These are phyloP conservation scores for Orobanche coerulescens DNA, from an alignment of 257 asterid genomes.

Conservation along the genomic window DNA sequence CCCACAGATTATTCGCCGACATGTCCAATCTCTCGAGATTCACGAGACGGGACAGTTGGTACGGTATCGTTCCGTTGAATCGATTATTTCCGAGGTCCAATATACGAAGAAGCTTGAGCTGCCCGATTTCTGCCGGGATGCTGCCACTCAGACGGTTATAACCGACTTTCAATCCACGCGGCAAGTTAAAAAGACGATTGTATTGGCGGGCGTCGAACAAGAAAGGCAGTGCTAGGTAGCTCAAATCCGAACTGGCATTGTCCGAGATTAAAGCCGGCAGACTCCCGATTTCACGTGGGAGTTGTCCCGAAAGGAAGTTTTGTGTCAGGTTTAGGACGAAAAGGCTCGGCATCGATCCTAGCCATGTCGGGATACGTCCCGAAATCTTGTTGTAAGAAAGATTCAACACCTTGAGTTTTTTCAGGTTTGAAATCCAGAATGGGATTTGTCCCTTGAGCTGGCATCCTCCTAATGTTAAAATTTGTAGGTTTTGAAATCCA, in stretches of 20 bases:
- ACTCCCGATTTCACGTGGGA: conserved; percentile 31
- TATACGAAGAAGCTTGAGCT: conserved; percentile 29
- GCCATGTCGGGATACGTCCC: conserved; percentile 42
- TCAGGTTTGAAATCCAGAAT: conserved; percentile 28
- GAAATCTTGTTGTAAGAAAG: conserved; percentile 37
- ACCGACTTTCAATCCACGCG: conserved; percentile 37
- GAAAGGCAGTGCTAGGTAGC: conserved; percentile 37
- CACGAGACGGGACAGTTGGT: conserved; percentile 31
- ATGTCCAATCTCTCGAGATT: conserved; percentile 36
- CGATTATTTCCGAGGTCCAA: conserved; percentile 37
- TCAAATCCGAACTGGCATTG: conserved; percentile 32
- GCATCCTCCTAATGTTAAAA: conserved; percentile 41
- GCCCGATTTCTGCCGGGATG: conserved; percentile 40
- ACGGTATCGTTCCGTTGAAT: conserved; percentile 42
- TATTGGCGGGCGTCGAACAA: conserved; percentile 31
- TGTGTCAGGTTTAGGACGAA: conserved; percentile 35
- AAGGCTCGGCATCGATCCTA: conserved; percentile 40
- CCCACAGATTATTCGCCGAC: conserved; percentile 36
- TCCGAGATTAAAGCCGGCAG: conserved; percentile 34
- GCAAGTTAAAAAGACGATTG: conserved; percentile 42
- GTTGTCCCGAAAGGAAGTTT: conserved; percentile 30
- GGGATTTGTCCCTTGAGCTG: conserved; percentile 39
- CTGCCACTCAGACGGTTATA: conserved; percentile 37
- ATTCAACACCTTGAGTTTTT: conserved; percentile 37
- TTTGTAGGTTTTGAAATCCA: conserved; percentile 37